Evolutionary conservation across 192 early-diverging fungal species (phyloP).

Genomic region (Dispira simplex): DNA sequence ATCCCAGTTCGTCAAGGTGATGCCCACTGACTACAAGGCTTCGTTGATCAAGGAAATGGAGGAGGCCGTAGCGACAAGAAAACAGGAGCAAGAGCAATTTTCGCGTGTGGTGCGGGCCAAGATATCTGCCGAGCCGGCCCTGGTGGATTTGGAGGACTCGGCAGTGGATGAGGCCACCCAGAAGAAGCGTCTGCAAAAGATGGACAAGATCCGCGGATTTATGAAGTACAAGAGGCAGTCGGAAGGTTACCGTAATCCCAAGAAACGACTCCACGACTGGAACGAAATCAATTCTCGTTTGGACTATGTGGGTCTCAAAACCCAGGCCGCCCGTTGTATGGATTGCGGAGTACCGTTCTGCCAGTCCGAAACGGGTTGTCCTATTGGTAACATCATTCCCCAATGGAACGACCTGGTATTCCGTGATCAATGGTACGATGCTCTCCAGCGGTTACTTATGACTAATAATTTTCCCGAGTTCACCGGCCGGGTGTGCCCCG

Average conservation of each 20-base stretch:
- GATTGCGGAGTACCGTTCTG: constrained; percentile 98
- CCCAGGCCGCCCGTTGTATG: constrained; percentile 96
- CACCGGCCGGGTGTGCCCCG: constrained; percentile 96
- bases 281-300: constrained; percentile 90
- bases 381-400: constrained; percentile 97
- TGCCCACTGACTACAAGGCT: constrained; percentile 82
- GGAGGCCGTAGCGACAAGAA: constrained; percentile 16
- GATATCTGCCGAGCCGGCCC: constrained; percentile 32
- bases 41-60: constrained; percentile 51
- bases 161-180: constrained; percentile 62
- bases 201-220: constrained; percentile 95
- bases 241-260: constrained; percentile 76
- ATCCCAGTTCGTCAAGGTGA: constrained; percentile 82
- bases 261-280: constrained; percentile 75
- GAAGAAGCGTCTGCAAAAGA: constrained; percentile 41
- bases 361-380: constrained; percentile 93
- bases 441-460: constrained; percentile 79
- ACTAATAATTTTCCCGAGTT: constrained; percentile 99
- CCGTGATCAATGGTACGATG: constrained; percentile 92
- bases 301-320: constrained; percentile 59
- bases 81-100: not conserved
- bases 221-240: constrained; percentile 82
- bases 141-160: constrained; percentile 84
- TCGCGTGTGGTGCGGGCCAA: not conserved
- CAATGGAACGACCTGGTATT: constrained; percentile 98